Conservation (phyloP, 2,329 filamentous ascomycete species). For the Fusarium hainanense region DNA sequence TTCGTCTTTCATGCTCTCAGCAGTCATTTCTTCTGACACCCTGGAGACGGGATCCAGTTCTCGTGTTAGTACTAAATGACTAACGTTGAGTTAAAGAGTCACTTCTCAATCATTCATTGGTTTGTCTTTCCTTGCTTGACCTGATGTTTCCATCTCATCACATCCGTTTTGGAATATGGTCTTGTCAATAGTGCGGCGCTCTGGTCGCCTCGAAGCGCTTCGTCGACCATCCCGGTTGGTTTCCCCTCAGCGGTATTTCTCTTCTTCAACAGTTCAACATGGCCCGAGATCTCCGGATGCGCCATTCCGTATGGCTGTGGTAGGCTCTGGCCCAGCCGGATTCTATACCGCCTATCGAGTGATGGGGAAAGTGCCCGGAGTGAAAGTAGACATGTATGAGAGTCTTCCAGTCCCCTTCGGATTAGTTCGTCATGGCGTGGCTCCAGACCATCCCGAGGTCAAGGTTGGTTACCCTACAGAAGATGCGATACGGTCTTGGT, state of each 20-base stretch:
- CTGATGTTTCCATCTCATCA: background rate
- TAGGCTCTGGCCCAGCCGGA: slow-evolving; percentile 93
- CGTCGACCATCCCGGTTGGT: background rate
- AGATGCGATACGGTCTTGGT: background rate
- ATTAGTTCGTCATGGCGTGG: slow-evolving; percentile 91
- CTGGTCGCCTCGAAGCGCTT: slow-evolving; percentile 5
- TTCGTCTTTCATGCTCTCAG: too few relatives aligned
- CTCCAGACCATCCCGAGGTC: slow-evolving; percentile 98
- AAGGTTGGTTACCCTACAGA: slow-evolving; percentile 69
- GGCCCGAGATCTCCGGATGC: slow-evolving; percentile 50
- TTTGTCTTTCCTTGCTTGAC: background rate
- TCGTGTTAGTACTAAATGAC: background rate
- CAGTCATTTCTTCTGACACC: too few relatives aligned
- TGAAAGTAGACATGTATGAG: slow-evolving; percentile 95
- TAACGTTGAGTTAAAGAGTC: slow-evolving; percentile 22
- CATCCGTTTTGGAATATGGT: slow-evolving; percentile 15
- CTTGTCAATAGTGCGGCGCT: slow-evolving; percentile 14
- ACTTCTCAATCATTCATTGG: slow-evolving; percentile 15
- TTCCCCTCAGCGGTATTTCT: background rate
- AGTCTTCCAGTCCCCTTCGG: slow-evolving; percentile 92
- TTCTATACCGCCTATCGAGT: slow-evolving; percentile 94
- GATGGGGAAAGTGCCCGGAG: slow-evolving; percentile 77
- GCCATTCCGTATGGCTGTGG: slow-evolving; percentile 82
- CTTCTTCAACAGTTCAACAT: slow-evolving; percentile 17
- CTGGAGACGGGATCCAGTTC: background rate